Conservation (phyloP, 2,329 filamentous ascomycete genomes). For the Trichoderma arundinaceum region DNA sequence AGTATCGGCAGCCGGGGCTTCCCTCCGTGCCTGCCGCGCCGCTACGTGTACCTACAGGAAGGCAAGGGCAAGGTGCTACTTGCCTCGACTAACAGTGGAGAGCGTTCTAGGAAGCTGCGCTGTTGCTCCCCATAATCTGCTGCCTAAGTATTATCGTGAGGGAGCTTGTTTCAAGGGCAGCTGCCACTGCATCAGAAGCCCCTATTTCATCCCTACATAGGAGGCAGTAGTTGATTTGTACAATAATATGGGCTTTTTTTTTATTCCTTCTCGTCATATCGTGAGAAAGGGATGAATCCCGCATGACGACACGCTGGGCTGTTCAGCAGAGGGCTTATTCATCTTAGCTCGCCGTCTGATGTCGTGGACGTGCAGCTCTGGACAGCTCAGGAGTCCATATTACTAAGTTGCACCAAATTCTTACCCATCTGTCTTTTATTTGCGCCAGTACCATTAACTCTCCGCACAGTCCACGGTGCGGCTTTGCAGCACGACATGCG, state of each 20-base stretch:
- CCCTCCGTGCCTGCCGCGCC: conserved; percentile 2
- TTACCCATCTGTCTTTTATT: conserved; percentile 10
- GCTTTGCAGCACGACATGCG: too few relatives aligned
- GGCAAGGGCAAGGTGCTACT: neutral
- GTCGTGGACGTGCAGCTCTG: conserved; percentile 4
- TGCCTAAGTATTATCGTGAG: neutral
- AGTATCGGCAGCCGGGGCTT: too few relatives aligned
- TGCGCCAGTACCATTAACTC: neutral
- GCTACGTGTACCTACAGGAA: neutral
- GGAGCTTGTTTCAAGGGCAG: conserved; percentile 28
- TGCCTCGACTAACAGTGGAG: too few relatives aligned
- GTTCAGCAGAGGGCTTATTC: conserved; percentile 3
- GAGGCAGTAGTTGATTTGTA: neutral
- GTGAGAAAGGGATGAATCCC: neutral
- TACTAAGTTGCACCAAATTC: conserved; percentile 18
- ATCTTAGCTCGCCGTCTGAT: neutral
- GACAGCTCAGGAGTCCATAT: neutral
- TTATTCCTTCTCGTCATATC: neutral
- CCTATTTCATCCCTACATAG: conserved; percentile 20
- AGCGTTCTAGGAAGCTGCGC: neutral
- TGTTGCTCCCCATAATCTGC: conserved; percentile 15
- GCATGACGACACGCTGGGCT: neutral
- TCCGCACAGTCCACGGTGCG: too few relatives aligned
- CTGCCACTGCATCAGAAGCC: conserved; percentile 18
- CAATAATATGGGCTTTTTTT: neutral